A percentile compares a stretch with the other conserved stretches of the same genome.
phyloP scores from a whole-genome alignment of 129 eudicot genomes.

The Erigeron canadensis region DNA sequence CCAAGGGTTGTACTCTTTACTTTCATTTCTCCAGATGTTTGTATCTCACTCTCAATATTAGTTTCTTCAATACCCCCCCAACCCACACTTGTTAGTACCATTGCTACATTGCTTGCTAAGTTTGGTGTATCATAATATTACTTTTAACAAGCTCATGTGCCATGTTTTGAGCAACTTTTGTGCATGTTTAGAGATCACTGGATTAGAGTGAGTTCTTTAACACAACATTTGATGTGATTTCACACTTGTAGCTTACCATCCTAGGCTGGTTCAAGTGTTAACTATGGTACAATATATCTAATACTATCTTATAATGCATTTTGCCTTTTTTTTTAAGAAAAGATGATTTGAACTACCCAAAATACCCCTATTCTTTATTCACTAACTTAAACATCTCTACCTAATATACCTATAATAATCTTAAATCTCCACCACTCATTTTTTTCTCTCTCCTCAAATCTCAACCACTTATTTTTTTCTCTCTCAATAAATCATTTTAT shows the following conservation, averaged over 20 bases:
- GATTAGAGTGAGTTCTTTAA: not conserved
- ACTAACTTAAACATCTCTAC: too few relatives aligned
- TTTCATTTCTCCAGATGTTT: conserved; percentile 7
- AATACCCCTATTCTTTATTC: too few relatives aligned
- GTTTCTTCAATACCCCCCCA: conserved; percentile 3
- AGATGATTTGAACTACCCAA: too few relatives aligned
- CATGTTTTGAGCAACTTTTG: not conserved
- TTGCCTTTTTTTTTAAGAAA: too few relatives aligned
- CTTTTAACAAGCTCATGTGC: not conserved
- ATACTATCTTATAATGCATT: too few relatives aligned
- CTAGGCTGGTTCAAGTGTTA: not conserved
- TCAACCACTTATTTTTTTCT: too few relatives aligned
- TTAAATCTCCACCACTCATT: too few relatives aligned
- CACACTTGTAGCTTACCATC: not conserved
- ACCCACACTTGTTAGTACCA: not conserved
- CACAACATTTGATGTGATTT: not conserved
- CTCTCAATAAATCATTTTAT: too few relatives aligned
- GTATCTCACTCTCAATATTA: conserved; percentile 13
- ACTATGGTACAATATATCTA: not conserved
- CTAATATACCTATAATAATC: too few relatives aligned
- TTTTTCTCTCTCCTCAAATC: too few relatives aligned
- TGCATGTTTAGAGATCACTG: conserved; percentile 1
- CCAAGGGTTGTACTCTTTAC: conserved; percentile 16
- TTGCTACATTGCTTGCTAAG: not conserved
- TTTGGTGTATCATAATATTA: not conserved